Evolutionary conservation across 2,329 filamentous ascomycete species (phyloP).

Genomic region (Seiridium unicorne): DNA sequence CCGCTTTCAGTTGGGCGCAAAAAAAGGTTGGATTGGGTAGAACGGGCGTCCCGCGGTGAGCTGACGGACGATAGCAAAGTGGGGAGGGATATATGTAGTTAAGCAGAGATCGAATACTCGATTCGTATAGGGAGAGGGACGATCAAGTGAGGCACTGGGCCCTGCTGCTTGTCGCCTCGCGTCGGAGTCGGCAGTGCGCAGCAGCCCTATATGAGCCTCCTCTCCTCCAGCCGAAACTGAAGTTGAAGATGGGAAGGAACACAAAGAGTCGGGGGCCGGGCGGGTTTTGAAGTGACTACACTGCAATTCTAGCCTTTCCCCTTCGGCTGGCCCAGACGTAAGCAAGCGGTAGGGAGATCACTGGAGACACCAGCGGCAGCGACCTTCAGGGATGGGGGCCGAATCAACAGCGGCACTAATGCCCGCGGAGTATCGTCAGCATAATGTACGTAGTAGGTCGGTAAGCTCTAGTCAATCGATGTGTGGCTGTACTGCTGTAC

Average conservation of each 20-base stretch:
- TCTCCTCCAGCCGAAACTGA: conserved; percentile 7
- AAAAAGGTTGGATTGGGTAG: conserved; percentile 1
- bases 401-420: conserved; percentile 6
- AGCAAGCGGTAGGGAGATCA: not conserved
- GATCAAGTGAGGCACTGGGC: not conserved
- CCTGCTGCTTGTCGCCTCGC: not conserved
- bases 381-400: conserved; percentile 17
- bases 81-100: conserved; percentile 6
- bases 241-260: not conserved
- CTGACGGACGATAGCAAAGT: not conserved
- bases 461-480: not conserved
- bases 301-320: not conserved
- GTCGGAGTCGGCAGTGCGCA: conserved; percentile 2
- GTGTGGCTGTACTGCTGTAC: not conserved
- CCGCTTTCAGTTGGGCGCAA: conserved; percentile 11
- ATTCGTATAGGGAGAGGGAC: not conserved
- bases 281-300: not conserved
- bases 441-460: no score
- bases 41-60: conserved; percentile 1
- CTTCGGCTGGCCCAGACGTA: not conserved
- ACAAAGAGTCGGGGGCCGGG: not conserved
- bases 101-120: not conserved
- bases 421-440: conserved; percentile 2
- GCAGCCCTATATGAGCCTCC: conserved; percentile 8
- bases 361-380: conserved; percentile 11